Base-by-base conservation (phyloP, 2,329 filamentous ascomycete genomes). In the Pseudogymnoascus sp. region DNA sequence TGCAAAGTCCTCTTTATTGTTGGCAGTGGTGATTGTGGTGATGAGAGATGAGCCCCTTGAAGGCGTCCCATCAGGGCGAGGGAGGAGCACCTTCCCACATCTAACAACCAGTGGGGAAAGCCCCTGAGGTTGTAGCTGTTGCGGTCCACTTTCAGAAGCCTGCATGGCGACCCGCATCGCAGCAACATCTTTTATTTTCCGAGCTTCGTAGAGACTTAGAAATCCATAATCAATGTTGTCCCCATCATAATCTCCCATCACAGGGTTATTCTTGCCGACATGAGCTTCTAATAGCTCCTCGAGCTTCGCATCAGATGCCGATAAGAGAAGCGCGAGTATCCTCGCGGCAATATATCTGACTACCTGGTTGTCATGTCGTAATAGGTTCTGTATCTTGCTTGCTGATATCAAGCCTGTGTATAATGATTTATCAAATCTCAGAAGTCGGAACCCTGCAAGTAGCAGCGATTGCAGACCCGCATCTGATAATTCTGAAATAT, bases 311-410 rank as follows among this genome's bases (percentile, higher is more conserved):
- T 99, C 95, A 3, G 95, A 88, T 31, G 89, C 89, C 70, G 86
- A 86, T 69, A 96, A 84, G 64, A 91, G 85, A 66, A 91, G 80
- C 71, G 88, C 92, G 67, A 96, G 89, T 64, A 93, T 85, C 67
- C 91, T 85, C 63, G 96, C 83, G 13, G 92, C 88, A 65, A 97
- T 80, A 75, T 93, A 96, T 75, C 89, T 85, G 60, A 96, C 83
- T 15, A 83, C 77, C 64, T 76, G 78, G 68, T 82, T 80, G 56
- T 76, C 71, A 72, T 88, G 83, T 61, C 79, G 77, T 68, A 96
- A 88, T 11, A 96, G 78, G 31, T 76, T 76, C 75, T 92, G 87
- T 46, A 96, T 80, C 66, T 84, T 83, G 56, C 85, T 81, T 0
- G 88, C 86, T 37, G 84, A 84, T 35, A 92, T 81, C 69, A 86